phyloP scores from a whole-genome alignment of 306 rosid genomes.

The Glycine latifolia region DNA sequence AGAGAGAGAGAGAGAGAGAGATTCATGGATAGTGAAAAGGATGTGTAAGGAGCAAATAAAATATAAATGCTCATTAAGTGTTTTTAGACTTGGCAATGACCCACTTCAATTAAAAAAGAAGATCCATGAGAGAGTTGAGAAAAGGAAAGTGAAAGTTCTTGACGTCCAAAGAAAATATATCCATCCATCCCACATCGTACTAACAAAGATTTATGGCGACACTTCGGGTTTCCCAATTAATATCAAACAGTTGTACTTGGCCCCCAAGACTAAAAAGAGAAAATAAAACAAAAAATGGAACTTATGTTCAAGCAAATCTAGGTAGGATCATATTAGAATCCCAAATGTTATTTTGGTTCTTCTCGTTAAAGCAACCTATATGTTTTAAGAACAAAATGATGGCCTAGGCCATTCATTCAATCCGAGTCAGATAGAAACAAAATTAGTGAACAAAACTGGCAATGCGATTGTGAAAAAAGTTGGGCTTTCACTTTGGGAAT shows the following conservation, averaged over 20 bases:
- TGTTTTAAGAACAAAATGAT: conserved; percentile 2
- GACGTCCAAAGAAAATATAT: background rate
- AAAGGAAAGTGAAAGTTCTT: conserved; percentile 33
- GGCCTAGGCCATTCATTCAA: background rate
- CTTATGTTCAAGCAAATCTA: background rate
- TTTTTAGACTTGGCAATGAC: conserved; percentile 14
- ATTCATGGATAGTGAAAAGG: conserved; percentile 40
- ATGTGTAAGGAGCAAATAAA: conserved; percentile 40
- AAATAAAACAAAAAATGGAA: conserved; percentile 11
- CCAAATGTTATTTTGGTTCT: background rate
- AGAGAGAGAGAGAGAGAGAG: background rate
- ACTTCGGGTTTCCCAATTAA: conserved; percentile 24
- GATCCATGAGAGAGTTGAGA: background rate
- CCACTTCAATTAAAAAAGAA: conserved; percentile 5
- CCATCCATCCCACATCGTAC: background rate
- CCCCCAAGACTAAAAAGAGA: background rate
- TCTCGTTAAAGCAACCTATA: background rate
- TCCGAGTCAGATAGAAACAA: background rate
- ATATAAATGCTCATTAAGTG: background rate
- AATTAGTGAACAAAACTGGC: background rate
- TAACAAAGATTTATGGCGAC: conserved; percentile 7
- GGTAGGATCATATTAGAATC: background rate
- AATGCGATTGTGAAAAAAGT: background rate
- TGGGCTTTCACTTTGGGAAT: conserved; percentile 8
- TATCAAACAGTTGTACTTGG: conserved; percentile 5